Conservation (phyloP, 2,329 filamentous ascomycete species). For the Tolypocladium cylindrosporum region DNA sequence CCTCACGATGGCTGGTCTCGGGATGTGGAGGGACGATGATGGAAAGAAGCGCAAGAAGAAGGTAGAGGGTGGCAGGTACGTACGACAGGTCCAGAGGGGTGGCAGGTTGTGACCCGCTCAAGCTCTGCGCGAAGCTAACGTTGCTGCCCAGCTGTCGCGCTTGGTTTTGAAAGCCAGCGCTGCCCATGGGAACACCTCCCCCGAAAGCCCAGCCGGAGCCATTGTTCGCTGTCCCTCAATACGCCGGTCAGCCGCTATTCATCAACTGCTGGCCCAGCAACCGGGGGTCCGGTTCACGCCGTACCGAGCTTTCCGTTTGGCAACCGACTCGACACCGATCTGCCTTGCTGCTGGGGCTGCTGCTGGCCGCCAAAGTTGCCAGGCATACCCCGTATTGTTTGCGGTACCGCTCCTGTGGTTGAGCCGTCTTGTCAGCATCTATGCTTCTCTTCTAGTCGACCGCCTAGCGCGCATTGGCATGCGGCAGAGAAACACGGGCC, state of each 20-base stretch:
- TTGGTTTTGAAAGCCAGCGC: constrained; percentile 41
- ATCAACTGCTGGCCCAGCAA: background rate
- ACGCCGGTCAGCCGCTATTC: constrained; percentile 6
- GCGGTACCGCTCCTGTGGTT: constrained; percentile 45
- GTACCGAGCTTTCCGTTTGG: constrained; percentile 56
- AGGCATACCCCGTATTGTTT: constrained; percentile 52
- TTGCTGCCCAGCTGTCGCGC: constrained; percentile 46
- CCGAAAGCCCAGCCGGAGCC: constrained; percentile 53
- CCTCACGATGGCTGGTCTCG: background rate
- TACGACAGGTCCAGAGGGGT: constrained; percentile 57
- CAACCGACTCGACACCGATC: constrained; percentile 48
- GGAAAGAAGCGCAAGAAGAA: constrained; percentile 1
- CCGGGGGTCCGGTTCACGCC: background rate
- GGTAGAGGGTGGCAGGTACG: constrained; percentile 25
- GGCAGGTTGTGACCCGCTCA: constrained; percentile 51
- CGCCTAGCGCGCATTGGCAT: background rate
- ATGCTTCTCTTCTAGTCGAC: background rate
- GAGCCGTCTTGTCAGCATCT: constrained; percentile 15
- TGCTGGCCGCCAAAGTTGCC: constrained; percentile 50
- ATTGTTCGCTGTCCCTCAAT: constrained; percentile 33
- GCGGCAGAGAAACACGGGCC: background rate
- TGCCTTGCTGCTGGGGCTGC: constrained; percentile 42
- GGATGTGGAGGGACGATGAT: background rate
- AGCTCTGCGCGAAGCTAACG: constrained; percentile 57
- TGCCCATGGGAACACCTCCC: constrained; percentile 50